A percentile compares a stretch with the other conserved stretches of the same genome.
Evolutionary conservation across 352 stramenopile genomes (phyloP).

Genomic region (Phytophthora hibernalis): DNA sequence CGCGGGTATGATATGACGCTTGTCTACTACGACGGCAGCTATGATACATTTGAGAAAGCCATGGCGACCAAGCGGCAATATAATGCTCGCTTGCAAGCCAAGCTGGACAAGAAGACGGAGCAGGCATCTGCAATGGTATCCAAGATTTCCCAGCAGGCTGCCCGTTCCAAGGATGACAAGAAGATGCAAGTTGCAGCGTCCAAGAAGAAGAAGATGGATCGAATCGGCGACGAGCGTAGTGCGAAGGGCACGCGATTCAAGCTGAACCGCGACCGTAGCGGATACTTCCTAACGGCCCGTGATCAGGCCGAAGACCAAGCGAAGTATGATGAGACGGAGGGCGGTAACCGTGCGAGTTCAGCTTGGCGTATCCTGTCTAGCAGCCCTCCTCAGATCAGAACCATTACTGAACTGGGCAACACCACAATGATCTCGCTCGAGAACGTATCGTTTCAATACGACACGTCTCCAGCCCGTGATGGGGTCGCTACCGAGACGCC

Average conservation of each 20-base stretch:
- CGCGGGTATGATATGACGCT: constrained; percentile 63
- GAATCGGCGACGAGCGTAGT: constrained; percentile 57
- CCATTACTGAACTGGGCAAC: constrained; percentile 55
- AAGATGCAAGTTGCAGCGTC: constrained; percentile 67
- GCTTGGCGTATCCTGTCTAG: constrained; percentile 55
- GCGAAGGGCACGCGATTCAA: constrained; percentile 67
- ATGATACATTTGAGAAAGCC: constrained; percentile 61
- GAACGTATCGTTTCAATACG: constrained; percentile 60
- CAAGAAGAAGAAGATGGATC: constrained; percentile 78
- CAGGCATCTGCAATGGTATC: constrained; percentile 61
- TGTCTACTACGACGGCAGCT: constrained; percentile 69
- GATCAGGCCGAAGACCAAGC: constrained; percentile 50
- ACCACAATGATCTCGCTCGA: constrained; percentile 64
- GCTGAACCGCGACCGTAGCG: constrained; percentile 56
- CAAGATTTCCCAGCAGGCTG: constrained; percentile 49
- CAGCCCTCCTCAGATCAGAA: constrained; percentile 60
- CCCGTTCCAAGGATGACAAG: constrained; percentile 63
- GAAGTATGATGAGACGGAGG: constrained; percentile 50
- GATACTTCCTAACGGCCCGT: constrained; percentile 46
- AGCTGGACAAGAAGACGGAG: constrained; percentile 64
- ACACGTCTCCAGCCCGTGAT: not conserved
- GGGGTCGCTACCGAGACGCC: constrained; percentile 7
- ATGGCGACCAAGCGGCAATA: constrained; percentile 59
- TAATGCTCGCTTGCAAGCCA: constrained; percentile 54
- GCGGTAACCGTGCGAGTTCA: constrained; percentile 26